A percentile compares a stretch with the other conserved stretches of the same genome.
phyloP scores from a whole-genome alignment of 2,329 filamentous ascomycete species.

The Xylaria hypoxylon region DNA sequence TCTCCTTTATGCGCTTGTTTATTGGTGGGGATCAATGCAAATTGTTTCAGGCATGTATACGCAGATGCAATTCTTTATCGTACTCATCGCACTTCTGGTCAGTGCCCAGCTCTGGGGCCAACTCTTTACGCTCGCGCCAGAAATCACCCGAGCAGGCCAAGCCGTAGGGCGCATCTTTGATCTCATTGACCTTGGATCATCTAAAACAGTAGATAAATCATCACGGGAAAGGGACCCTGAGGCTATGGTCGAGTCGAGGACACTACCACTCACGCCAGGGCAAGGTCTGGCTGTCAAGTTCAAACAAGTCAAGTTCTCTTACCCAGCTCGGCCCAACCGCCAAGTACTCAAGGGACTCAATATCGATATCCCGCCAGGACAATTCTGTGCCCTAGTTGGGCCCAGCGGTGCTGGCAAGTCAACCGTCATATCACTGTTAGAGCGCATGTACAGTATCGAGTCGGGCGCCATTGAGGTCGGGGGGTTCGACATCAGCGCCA shows the following conservation, averaged over 20 bases:
- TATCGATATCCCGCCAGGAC: slow-evolving; percentile 53
- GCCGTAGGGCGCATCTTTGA: slow-evolving; percentile 70
- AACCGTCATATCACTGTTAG: slow-evolving; percentile 60
- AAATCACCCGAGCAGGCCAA: slow-evolving; percentile 74
- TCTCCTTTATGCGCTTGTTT: slow-evolving; percentile 78
- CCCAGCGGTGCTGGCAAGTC: slow-evolving; percentile 62
- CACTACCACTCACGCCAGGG: slow-evolving; percentile 30
- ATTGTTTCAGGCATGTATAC: slow-evolving; percentile 74
- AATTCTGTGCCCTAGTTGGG: slow-evolving; percentile 59
- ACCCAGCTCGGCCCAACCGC: slow-evolving; percentile 67
- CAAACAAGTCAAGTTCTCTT: slow-evolving; percentile 68
- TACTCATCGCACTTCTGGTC: slow-evolving; percentile 77
- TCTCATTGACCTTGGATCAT: slow-evolving; percentile 60
- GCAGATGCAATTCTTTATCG: slow-evolving; percentile 79
- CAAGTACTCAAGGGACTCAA: slow-evolving; percentile 59
- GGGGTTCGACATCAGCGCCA: slow-evolving; percentile 58
- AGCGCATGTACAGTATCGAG: slow-evolving; percentile 65
- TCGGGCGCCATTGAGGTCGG: slow-evolving; percentile 65
- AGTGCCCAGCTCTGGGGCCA: slow-evolving; percentile 79
- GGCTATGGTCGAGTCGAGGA: slow-evolving; percentile 45
- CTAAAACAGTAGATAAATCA: slow-evolving; percentile 32
- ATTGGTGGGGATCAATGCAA: slow-evolving; percentile 82
- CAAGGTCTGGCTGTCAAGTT: slow-evolving; percentile 60
- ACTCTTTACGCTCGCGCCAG: slow-evolving; percentile 79
- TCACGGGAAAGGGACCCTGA: slow-evolving; percentile 44